Conservation (phyloP, 202 grass and related monocot species). For the Eragrostis tef region DNA sequence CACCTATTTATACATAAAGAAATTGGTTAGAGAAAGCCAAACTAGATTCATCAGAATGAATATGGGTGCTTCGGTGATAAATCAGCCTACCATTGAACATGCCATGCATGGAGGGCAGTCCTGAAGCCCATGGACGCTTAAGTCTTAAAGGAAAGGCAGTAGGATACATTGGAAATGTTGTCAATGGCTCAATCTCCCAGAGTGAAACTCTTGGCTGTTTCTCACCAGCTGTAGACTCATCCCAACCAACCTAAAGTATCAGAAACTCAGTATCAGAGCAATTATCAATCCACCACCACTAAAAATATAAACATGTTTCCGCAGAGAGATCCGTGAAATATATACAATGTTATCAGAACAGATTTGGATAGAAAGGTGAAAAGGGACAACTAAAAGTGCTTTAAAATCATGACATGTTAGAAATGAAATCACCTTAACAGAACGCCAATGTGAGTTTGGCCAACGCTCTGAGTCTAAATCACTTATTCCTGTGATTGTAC, state of each 20-base stretch:
- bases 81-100: conserved; percentile 55
- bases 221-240: conserved; percentile 91
- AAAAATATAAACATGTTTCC: background rate
- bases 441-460: conserved; percentile 95
- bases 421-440: conserved; percentile 72
- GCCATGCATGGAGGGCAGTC: conserved; percentile 67
- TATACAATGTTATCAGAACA: background rate
- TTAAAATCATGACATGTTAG: conserved; percentile 23
- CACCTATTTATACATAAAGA: conserved; percentile 57
- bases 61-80: conserved; percentile 25
- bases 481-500: conserved; percentile 85
- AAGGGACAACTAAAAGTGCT: conserved; percentile 18
- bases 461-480: conserved; percentile 84
- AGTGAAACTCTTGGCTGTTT: conserved; percentile 90
- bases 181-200: conserved; percentile 94
- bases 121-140: conserved; percentile 87
- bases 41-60: conserved; percentile 18
- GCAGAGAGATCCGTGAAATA: conserved; percentile 15
- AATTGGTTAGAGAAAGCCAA: background rate
- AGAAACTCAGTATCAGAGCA: conserved; percentile 34
- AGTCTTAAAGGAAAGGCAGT: conserved; percentile 87
- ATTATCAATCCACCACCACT: background rate
- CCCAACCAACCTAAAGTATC: conserved; percentile 93
- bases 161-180: conserved; percentile 98
- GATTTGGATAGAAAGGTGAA: conserved; percentile 9